Conservation (phyloP, 176 grass and related monocot genomes). For the Musa itinerans region DNA sequence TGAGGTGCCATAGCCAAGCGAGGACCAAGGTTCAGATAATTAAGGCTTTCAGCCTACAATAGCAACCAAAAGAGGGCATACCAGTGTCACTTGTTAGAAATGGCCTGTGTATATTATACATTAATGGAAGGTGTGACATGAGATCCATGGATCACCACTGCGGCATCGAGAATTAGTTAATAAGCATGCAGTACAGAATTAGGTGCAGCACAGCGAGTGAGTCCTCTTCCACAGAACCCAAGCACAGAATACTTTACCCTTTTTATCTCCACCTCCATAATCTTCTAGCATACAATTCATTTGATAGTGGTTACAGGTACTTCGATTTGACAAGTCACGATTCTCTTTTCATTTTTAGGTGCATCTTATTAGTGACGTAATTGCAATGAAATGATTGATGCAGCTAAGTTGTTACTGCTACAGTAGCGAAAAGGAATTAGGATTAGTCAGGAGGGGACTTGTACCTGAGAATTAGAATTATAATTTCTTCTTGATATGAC, state of each 20-base stretch:
- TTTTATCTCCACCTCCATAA: not conserved
- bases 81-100: constrained; percentile 7
- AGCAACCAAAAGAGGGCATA: not conserved
- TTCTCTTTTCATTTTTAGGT: not conserved
- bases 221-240: too few species aligned
- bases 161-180: not conserved
- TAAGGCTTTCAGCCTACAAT: not conserved
- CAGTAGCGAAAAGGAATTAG: not conserved
- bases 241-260: not conserved
- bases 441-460: not conserved
- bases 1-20: not conserved
- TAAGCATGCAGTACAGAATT: not conserved
- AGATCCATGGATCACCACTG: too few species aligned
- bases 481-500: too few species aligned
- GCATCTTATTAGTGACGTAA: not conserved
- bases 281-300: not conserved
- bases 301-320: not conserved
- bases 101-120: not conserved
- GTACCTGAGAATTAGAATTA: too few species aligned
- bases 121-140: too few species aligned
- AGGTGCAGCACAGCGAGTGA: too few species aligned
- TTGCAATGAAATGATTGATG: not conserved
- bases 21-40: not conserved
- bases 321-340: not conserved
- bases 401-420: not conserved